These are phyloP conservation scores for Rosa chinensis DNA, from an alignment of 306 rosid species.

Conservation along the genomic window DNA sequence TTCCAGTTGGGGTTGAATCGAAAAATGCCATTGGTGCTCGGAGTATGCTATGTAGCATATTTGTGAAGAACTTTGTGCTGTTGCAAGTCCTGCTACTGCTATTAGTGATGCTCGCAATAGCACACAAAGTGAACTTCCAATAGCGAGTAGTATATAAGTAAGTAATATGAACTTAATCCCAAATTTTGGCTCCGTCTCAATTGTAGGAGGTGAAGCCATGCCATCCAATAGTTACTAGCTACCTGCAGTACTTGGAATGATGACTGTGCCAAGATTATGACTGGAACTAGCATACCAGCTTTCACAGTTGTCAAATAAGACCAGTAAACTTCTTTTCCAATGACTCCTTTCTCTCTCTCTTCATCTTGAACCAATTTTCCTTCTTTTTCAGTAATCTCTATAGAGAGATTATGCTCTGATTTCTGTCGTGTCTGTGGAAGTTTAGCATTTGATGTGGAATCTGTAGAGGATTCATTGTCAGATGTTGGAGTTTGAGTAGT, in stretches of 20 bases:
- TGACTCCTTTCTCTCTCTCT: conserved; percentile 94
- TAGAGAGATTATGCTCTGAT: conserved; percentile 48
- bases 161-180: conserved; percentile 56
- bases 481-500: conserved; percentile 33
- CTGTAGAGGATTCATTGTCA: conserved; percentile 40
- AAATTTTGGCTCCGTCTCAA: conserved; percentile 48
- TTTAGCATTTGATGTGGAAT: conserved; percentile 39
- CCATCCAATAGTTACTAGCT: conserved; percentile 96
- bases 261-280: conserved; percentile 77
- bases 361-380: conserved; percentile 87
- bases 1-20: conserved; percentile 94
- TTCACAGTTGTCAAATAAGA: conserved; percentile 69
- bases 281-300: conserved; percentile 67
- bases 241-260: conserved; percentile 83
- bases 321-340: conserved; percentile 77
- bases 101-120: conserved; percentile 57
- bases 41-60: conserved; percentile 67
- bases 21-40: conserved; percentile 97
- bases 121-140: conserved; percentile 68
- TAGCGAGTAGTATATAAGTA: conserved; percentile 60
- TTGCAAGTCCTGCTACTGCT: conserved; percentile 64
- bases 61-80: conserved; percentile 73
- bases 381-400: conserved; percentile 56
- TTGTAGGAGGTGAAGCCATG: conserved; percentile 81
- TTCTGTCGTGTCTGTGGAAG: conserved; percentile 37